Evolutionary conservation across 2,329 filamentous ascomycete genomes (phyloP).

Genomic region (Scytalidium sp.): DNA sequence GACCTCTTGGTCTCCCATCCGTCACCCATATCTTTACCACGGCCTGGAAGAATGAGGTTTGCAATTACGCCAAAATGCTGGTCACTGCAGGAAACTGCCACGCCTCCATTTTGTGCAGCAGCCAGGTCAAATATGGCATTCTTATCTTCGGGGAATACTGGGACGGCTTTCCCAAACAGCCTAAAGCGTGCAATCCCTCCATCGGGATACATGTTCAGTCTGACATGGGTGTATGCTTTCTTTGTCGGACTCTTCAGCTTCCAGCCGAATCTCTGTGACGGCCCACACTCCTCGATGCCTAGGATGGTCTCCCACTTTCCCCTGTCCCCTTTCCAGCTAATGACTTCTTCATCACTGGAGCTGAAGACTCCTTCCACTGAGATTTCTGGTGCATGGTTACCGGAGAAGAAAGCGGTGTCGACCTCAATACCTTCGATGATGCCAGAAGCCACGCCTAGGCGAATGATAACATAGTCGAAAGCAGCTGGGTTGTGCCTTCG

Average conservation of each 20-base stretch:
- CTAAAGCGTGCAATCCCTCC: slow-evolving; percentile 80
- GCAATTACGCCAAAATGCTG: slow-evolving; percentile 82
- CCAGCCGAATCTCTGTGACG: slow-evolving; percentile 73
- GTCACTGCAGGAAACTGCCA: slow-evolving; percentile 74
- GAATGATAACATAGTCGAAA: slow-evolving; percentile 66
- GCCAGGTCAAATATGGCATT: slow-evolving; percentile 71
- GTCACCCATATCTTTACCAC: slow-evolving; percentile 82
- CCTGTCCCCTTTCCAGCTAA: slow-evolving; percentile 55
- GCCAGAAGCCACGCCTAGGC: slow-evolving; percentile 67
- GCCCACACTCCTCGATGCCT: slow-evolving; percentile 67
- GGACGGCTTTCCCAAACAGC: slow-evolving; percentile 72
- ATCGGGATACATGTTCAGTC: slow-evolving; percentile 82
- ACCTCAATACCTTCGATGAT: slow-evolving; percentile 73
- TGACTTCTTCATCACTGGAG: slow-evolving; percentile 61
- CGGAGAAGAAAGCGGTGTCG: slow-evolving; percentile 78
- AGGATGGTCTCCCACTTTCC: slow-evolving; percentile 73
- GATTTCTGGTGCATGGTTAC: slow-evolving; percentile 78
- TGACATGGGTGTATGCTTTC: slow-evolving; percentile 75
- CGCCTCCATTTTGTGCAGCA: slow-evolving; percentile 74
- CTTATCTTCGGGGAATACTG: slow-evolving; percentile 67
- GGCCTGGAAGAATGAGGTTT: slow-evolving; percentile 74
- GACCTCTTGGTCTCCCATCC: slow-evolving; percentile 84
- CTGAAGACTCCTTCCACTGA: slow-evolving; percentile 75
- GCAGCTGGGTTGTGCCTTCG: slow-evolving; percentile 60
- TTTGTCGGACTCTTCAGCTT: slow-evolving; percentile 54